Evolutionary conservation across 768 basidiomycete genomes (phyloP).

Genomic region (Leccinum barrowsii): DNA sequence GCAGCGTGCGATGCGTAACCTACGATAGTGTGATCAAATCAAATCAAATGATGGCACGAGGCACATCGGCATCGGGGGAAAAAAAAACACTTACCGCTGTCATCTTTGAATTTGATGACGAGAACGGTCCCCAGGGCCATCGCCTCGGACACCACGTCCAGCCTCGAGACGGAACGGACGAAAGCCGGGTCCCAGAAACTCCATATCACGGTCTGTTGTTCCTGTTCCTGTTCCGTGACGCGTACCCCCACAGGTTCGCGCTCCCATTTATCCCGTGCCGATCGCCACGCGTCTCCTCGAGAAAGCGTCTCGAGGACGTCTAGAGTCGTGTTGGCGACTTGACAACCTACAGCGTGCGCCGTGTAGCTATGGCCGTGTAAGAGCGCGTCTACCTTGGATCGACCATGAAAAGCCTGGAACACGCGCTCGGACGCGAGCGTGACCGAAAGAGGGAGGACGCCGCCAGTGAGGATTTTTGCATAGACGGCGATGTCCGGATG

Average conservation of each 20-base stretch:
- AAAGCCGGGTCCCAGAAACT: constrained; percentile 86
- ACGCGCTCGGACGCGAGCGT: constrained; percentile 81
- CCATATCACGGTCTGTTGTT: constrained; percentile 48
- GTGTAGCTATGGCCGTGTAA: constrained; percentile 96
- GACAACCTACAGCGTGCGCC: constrained; percentile 90
- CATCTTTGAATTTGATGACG: constrained; percentile 67
- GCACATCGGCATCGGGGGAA: background rate
- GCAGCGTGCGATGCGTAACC: constrained; percentile 66
- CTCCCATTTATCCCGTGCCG: constrained; percentile 59
- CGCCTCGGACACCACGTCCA: constrained; percentile 56
- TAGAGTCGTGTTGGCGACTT: constrained; percentile 82
- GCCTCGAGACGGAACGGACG: constrained; percentile 55
- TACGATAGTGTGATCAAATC: constrained; percentile 16
- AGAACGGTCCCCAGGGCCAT: constrained; percentile 91
- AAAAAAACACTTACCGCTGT: constrained; percentile 43
- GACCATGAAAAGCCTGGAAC: constrained; percentile 74
- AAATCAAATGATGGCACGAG: background rate
- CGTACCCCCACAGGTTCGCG: background rate
- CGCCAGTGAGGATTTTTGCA: constrained; percentile 93
- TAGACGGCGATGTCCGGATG: constrained; percentile 87
- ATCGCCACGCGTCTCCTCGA: constrained; percentile 52
- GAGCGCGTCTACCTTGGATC: constrained; percentile 77
- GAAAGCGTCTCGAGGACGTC: constrained; percentile 53
- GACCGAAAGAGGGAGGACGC: constrained; percentile 79
- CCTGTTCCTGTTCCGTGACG: background rate